phyloP scores from a whole-genome alignment of 805 yeast species.

The Danielozyma ontarioensis region DNA sequence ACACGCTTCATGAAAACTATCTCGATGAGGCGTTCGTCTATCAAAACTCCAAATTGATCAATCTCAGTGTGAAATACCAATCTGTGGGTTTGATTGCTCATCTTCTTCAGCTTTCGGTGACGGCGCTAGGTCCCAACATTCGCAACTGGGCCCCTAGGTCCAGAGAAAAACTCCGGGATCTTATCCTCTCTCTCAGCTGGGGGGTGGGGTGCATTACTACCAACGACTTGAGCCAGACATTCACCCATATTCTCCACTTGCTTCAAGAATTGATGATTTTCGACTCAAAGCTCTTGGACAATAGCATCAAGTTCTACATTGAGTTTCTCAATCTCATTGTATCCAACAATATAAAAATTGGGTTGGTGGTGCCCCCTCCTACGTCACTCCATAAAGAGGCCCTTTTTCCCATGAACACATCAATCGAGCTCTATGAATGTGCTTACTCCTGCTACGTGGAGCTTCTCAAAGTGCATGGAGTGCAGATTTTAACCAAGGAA shows the following conservation, averaged over 20 bases:
- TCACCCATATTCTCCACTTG: constrained; percentile 17
- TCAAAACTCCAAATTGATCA: constrained; percentile 26
- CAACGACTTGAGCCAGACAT: constrained; percentile 21
- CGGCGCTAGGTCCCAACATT: constrained; percentile 35
- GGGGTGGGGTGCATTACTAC: constrained; percentile 28
- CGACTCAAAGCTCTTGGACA: constrained; percentile 31
- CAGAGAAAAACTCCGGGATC: constrained; percentile 18
- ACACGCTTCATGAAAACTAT: constrained; percentile 23
- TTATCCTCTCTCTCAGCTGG: constrained; percentile 22
- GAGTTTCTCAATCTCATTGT: constrained; percentile 22
- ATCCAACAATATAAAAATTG: constrained; percentile 31
- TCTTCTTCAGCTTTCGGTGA: constrained; percentile 25
- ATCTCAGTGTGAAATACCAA: constrained; percentile 28
- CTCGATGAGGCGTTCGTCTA: constrained; percentile 32
- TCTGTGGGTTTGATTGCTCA: constrained; percentile 18
- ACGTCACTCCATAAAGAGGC: constrained; percentile 37
- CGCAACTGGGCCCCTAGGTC: constrained; percentile 14
- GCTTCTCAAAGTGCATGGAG: constrained; percentile 46
- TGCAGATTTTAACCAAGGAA: constrained; percentile 37
- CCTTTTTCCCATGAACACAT: constrained; percentile 42
- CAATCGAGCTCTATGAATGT: constrained; percentile 32
- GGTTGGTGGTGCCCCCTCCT: constrained; percentile 25
- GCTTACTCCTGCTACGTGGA: constrained; percentile 58
- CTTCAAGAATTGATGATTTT: constrained; percentile 36
- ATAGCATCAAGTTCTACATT: constrained; percentile 25